Evolutionary conservation across 164 flowering plant species (phyloP).

Genomic region (Vitis labrusca): DNA sequence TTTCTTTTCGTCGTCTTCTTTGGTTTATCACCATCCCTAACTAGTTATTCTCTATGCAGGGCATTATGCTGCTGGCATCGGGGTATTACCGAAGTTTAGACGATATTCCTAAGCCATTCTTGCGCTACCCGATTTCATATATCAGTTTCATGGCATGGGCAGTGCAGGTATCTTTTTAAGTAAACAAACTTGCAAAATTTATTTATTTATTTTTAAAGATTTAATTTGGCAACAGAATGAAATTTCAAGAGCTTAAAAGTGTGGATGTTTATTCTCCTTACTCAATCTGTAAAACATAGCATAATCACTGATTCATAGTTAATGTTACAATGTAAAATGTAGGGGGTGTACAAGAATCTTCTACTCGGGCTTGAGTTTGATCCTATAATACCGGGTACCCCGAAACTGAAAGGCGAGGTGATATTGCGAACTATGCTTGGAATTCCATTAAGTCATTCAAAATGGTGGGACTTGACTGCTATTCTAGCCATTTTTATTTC

Average conservation of each 20-base stretch:
- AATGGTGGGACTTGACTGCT: slow-evolving; percentile 44
- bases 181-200: background rate
- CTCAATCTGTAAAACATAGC: background rate
- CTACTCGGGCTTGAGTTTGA: slow-evolving; percentile 46
- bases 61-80: no score
- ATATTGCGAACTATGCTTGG: slow-evolving; percentile 19
- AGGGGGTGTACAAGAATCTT: slow-evolving; percentile 44
- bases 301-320: background rate
- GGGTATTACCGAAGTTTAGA: no score
- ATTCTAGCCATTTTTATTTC: slow-evolving; percentile 10
- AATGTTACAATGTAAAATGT: background rate
- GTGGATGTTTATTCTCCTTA: no score
- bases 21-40: no score
- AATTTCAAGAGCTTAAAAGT: no score
- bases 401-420: slow-evolving; percentile 32
- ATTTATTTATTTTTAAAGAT: no score
- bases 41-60: background rate
- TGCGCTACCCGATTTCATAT: slow-evolving; percentile 36
- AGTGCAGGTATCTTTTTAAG: slow-evolving; percentile 7
- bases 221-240: no score
- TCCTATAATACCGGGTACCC: slow-evolving; percentile 23
- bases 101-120: slow-evolving; percentile 25
- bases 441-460: slow-evolving; percentile 23
- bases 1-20: background rate
- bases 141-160: slow-evolving; percentile 28